These are phyloP conservation scores for Crithidia fasciculata DNA, from an alignment of 208 protist genomes.

Conservation along the genomic window DNA sequence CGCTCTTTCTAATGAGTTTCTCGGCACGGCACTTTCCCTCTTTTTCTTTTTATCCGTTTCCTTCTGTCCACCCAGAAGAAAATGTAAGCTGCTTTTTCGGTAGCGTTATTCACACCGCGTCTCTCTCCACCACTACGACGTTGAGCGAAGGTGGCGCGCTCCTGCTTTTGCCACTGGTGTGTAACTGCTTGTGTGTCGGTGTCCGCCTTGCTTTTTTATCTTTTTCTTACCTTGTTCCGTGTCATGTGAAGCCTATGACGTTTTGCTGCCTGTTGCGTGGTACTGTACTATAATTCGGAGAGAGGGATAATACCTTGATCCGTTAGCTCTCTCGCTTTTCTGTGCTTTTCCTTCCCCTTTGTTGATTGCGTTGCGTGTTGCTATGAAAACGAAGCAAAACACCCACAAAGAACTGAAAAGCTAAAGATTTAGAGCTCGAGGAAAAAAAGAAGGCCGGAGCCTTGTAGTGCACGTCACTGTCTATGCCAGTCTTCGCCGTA, in stretches of 20 bases:
- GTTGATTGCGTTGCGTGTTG: neutral
- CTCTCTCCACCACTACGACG: neutral
- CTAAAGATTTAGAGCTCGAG: no score
- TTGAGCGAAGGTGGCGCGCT: neutral
- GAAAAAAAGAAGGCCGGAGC: no score
- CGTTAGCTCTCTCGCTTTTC: neutral
- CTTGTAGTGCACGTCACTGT: no score
- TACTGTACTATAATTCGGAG: neutral
- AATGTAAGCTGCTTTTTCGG: no score
- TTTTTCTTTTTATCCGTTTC: no score
- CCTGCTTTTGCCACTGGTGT: neutral
- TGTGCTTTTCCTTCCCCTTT: conserved; percentile 7
- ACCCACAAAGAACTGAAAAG: neutral
- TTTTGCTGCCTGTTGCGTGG: neutral
- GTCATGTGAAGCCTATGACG: neutral
- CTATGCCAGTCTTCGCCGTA: no score
- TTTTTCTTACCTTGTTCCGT: neutral
- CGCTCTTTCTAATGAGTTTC: no score
- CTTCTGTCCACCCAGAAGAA: no score
- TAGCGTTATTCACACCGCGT: no score
- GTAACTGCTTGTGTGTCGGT: neutral
- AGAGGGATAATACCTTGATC: neutral
- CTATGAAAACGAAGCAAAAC: neutral
- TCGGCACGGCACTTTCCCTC: no score
- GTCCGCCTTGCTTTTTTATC: neutral